Evolutionary conservation across 1,284 basidiomycete species (phyloP).

Genomic region (Phlebopus sp.): DNA sequence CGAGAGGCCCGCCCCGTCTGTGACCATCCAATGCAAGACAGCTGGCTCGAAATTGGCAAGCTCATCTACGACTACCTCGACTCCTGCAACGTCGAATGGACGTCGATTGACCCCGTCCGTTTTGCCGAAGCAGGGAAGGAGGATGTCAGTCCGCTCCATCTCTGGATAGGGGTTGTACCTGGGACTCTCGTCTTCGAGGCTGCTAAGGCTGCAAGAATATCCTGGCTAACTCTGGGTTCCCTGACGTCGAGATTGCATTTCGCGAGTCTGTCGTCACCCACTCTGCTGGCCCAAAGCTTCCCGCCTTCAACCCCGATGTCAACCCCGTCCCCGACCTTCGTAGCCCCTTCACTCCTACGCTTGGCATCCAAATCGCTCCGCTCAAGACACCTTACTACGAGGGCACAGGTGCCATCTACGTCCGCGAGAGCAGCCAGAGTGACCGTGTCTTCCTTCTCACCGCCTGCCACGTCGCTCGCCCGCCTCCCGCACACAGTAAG

Average conservation of each 20-base stretch:
- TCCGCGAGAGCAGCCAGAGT: slow-evolving; percentile 21
- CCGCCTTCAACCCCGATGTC: not conserved
- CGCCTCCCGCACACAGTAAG: slow-evolving; percentile 10
- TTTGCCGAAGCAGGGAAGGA: slow-evolving; percentile 7
- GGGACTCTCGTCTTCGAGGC: slow-evolving; percentile 23
- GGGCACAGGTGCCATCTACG: slow-evolving; percentile 35
- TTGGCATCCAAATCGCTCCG: slow-evolving; percentile 34
- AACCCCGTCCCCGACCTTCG: slow-evolving; percentile 12
- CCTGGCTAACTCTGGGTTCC: slow-evolving; percentile 20
- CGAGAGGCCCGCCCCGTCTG: too few species aligned
- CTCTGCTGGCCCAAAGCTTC: slow-evolving; percentile 18
- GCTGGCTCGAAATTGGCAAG: not conserved
- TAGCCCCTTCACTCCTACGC: slow-evolving; percentile 30
- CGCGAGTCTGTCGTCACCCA: slow-evolving; percentile 10
- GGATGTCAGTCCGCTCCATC: slow-evolving; percentile 14
- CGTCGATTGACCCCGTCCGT: slow-evolving; percentile 29
- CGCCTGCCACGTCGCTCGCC: slow-evolving; percentile 23
- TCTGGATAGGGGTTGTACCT: slow-evolving; percentile 32
- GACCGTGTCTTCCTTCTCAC: slow-evolving; percentile 28
- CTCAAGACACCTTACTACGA: slow-evolving; percentile 11
- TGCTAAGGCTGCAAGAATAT: slow-evolving; percentile 23
- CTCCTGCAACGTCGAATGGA: slow-evolving; percentile 29
- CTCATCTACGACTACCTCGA: not conserved
- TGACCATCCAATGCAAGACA: not conserved
- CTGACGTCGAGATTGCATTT: slow-evolving; percentile 3